These are phyloP conservation scores for Dalbergia oliveri DNA, from an alignment of 306 rosid genomes.

Conservation along the genomic window DNA sequence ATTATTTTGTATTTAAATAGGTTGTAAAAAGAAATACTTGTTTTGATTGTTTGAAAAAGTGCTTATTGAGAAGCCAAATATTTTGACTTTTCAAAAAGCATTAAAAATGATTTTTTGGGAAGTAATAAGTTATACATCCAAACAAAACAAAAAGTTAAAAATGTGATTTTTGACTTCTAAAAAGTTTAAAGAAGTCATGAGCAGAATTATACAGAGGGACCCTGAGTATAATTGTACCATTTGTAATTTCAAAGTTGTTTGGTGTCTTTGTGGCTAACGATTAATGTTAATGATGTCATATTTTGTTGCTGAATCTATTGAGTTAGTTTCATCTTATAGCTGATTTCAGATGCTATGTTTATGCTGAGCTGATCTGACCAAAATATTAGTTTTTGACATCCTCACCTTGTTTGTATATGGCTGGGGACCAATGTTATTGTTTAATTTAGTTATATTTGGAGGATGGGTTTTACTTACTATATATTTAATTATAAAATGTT, in stretches of 20 bases:
- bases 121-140: too few relatives aligned
- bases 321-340: constrained; percentile 21
- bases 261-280: constrained; percentile 13
- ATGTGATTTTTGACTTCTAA: too few relatives aligned
- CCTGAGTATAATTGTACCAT: neutral
- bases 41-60: too few relatives aligned
- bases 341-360: constrained; percentile 31
- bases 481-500: neutral
- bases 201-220: too few relatives aligned
- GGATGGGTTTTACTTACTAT: constrained; percentile 2
- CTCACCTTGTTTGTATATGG: constrained; percentile 7
- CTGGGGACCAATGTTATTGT: constrained; percentile 20
- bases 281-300: neutral
- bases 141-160: too few relatives aligned
- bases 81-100: too few relatives aligned
- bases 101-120: too few relatives aligned
- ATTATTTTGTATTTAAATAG: too few relatives aligned
- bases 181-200: too few relatives aligned
- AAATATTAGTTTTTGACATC: neutral
- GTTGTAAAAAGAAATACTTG: too few relatives aligned
- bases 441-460: constrained; percentile 28
- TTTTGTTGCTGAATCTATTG: neutral
- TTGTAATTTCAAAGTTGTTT: constrained; percentile 18
- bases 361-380: neutral
- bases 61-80: too few relatives aligned